A percentile compares a stretch with the other conserved stretches of the same genome.
These are phyloP conservation scores for Coelastrella sp. DNA, from an alignment of 139 green algal species.

Conservation along the genomic window DNA sequence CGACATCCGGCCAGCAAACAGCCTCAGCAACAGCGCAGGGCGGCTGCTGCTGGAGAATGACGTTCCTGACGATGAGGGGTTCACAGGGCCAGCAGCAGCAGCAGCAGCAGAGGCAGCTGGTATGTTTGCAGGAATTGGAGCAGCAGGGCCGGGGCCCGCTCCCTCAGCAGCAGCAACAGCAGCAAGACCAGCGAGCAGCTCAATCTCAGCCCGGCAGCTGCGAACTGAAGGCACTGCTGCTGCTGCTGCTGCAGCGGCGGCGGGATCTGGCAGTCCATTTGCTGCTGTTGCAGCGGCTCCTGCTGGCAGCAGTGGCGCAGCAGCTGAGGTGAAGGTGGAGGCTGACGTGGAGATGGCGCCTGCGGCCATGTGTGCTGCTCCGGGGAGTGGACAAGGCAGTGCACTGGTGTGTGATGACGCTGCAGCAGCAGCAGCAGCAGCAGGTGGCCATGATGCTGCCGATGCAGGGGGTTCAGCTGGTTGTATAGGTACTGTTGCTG, in stretches of 20 bases:
- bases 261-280: not conserved
- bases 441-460: not conserved
- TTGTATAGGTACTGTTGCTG: not conserved
- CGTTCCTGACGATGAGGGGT: conserved; percentile 16
- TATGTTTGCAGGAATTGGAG: not conserved
- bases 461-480: not conserved
- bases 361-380: not conserved
- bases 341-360: not conserved
- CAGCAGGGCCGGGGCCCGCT: not conserved
- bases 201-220: not conserved
- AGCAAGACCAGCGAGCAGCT: conserved; percentile 28
- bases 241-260: conserved; percentile 18
- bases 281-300: not conserved
- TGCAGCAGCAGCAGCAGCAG: not conserved
- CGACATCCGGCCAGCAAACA: not conserved
- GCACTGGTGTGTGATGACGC: not conserved
- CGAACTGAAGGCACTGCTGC: not conserved
- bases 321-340: conserved; percentile 8
- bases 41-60: conserved; percentile 45
- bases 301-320: not conserved
- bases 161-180: conserved; percentile 17
- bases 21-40: conserved; percentile 11
- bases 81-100: not conserved
- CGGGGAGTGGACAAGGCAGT: not conserved
- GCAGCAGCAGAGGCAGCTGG: conserved; percentile 29